Conservation (phyloP, 169 alveolate species). For the Babesia microti region DNA sequence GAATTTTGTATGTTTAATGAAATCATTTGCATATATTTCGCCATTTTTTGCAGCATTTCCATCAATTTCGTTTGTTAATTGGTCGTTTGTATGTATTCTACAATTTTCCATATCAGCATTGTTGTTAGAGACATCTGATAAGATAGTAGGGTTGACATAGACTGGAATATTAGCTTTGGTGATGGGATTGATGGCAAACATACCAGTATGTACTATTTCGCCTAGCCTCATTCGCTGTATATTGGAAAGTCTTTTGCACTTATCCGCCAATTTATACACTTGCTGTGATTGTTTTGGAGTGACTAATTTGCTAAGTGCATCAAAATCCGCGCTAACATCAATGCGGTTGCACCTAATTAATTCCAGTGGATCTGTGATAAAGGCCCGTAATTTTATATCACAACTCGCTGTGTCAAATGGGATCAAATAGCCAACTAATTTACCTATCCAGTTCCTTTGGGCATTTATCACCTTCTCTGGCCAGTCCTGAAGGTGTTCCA, state of each 20-base stretch:
- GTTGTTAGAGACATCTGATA: conserved; percentile 11
- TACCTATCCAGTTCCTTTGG: conserved; percentile 83
- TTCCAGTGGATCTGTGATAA: not conserved
- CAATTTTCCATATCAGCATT: conserved; percentile 17
- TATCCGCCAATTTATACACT: conserved; percentile 2
- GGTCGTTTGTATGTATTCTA: not conserved
- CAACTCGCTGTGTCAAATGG: not conserved
- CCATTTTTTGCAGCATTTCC: not conserved
- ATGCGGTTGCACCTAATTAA: conserved; percentile 2
- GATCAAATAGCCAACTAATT: conserved; percentile 49
- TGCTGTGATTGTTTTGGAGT: conserved; percentile 2
- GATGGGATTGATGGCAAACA: conserved; percentile 26
- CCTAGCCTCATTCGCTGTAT: conserved; percentile 8
- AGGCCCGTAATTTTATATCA: conserved; percentile 1
- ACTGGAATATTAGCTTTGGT: conserved; percentile 28
- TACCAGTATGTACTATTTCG: conserved; percentile 9
- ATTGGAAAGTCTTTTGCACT: conserved; percentile 12
- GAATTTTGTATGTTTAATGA: conserved; percentile 28
- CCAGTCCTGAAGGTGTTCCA: conserved; percentile 61
- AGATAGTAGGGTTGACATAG: conserved; percentile 26
- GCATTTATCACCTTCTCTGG: conserved; percentile 66
- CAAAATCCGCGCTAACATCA: conserved; percentile 8
- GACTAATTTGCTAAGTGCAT: conserved; percentile 3
- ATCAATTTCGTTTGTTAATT: conserved; percentile 7
- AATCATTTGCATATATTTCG: conserved; percentile 8